Evolutionary conservation across 2,329 filamentous ascomycete species (phyloP).

Genomic region (Sporothrix schenckii): DNA sequence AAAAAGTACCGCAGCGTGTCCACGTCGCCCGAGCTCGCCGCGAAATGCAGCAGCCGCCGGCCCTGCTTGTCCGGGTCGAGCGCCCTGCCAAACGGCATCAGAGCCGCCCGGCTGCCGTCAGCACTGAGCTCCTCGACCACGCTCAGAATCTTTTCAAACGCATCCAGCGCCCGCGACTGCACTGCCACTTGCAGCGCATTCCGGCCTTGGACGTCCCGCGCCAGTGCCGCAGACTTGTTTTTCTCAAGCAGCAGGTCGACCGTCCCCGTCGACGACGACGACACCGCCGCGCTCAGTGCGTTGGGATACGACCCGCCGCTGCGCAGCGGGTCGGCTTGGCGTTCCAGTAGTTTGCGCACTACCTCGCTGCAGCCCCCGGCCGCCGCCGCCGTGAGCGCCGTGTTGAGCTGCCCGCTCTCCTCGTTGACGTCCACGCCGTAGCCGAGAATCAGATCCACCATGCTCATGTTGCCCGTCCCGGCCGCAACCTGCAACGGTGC

Average conservation of each 20-base stretch:
- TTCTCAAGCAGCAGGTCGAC: conserved; percentile 1
- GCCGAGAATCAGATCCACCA: conserved; percentile 12
- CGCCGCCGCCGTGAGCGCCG: conserved; percentile 20
- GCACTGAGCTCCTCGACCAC: conserved; percentile 3
- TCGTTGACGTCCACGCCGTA: conserved; percentile 20
- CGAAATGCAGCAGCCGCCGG: conserved; percentile 20
- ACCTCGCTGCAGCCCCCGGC: background rate
- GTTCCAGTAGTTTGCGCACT: background rate
- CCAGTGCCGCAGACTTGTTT: background rate
- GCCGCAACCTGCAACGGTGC: conserved; percentile 5
- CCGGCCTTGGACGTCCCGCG: conserved; percentile 19
- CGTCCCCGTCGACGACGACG: background rate
- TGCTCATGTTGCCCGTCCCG: background rate
- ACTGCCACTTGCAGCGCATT: conserved; percentile 20
- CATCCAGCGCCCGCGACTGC: conserved; percentile 8
- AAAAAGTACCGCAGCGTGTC: conserved; percentile 6
- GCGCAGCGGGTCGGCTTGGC: background rate
- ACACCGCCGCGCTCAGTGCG: conserved; percentile 11
- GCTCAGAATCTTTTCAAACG: conserved; percentile 10
- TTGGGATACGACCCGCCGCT: conserved; percentile 5
- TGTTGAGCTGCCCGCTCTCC: conserved; percentile 21
- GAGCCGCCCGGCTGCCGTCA: background rate
- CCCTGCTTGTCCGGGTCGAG: conserved; percentile 19
- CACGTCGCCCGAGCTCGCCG: conserved; percentile 3
- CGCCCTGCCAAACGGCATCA: background rate